Conservation (phyloP, 257 asterid species). For the Solanum verrucosum region DNA sequence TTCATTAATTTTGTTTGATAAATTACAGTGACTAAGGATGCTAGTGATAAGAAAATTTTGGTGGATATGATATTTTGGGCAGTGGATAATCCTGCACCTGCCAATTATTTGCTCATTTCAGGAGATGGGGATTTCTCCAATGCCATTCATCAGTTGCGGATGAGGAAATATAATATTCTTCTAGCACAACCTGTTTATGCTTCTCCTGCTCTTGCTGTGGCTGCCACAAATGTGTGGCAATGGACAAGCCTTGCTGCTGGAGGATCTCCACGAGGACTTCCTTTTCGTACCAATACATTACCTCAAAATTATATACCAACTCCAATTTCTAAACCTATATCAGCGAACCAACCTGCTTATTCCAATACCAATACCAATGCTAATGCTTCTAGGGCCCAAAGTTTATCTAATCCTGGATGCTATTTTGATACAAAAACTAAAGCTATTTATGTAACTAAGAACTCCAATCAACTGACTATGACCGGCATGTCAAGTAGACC, state of each 20-base stretch:
- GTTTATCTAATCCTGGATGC: background rate
- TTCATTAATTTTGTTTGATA: background rate
- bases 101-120: constrained; percentile 42
- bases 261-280: constrained; percentile 11
- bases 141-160: constrained; percentile 43
- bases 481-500: constrained; percentile 10
- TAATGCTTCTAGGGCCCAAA: background rate
- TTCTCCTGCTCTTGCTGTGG: constrained; percentile 39
- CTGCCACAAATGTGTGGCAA: constrained; percentile 41
- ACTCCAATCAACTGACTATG: constrained; percentile 2
- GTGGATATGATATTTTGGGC: constrained; percentile 58
- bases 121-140: constrained; percentile 50
- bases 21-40: constrained; percentile 36
- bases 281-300: background rate
- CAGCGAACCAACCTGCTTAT: background rate
- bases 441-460: background rate
- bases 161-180: constrained; percentile 45
- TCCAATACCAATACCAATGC: background rate
- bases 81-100: constrained; percentile 55
- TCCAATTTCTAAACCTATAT: background rate
- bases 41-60: constrained; percentile 41
- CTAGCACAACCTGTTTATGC: constrained; percentile 42
- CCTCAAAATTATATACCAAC: background rate
- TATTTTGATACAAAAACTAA: background rate
- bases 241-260: constrained; percentile 38